These are phyloP conservation scores for Parastagonospora nodorum DNA, from an alignment of 2,329 filamentous ascomycete genomes.

Conservation along the genomic window DNA sequence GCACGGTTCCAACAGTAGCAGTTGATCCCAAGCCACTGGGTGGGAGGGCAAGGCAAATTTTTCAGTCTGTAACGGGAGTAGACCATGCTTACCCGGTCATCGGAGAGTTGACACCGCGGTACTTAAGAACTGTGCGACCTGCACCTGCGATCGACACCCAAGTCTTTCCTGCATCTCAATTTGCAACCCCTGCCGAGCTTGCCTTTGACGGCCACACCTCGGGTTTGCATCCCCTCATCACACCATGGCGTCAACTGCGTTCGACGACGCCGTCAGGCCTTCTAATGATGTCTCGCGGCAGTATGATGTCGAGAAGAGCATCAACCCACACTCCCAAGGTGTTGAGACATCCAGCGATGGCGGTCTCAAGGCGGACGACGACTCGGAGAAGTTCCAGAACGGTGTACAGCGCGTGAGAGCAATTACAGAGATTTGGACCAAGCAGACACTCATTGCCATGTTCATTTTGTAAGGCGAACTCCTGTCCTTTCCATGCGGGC, in stretches of 20 bases:
- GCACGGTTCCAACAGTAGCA: constrained; percentile 15
- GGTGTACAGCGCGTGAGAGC: constrained; percentile 49
- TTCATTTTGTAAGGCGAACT: constrained; percentile 43
- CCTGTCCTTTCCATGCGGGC: background rate
- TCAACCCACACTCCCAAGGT: constrained; percentile 5
- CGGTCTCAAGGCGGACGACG: constrained; percentile 15
- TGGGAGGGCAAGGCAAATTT: constrained; percentile 24
- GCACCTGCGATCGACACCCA: constrained; percentile 12
- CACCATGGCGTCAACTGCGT: constrained; percentile 16
- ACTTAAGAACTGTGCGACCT: constrained; percentile 22
- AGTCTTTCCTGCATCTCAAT: constrained; percentile 10
- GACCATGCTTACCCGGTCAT: constrained; percentile 28
- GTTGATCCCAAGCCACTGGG: constrained; percentile 28
- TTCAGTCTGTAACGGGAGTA: constrained; percentile 14
- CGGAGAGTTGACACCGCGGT: constrained; percentile 20
- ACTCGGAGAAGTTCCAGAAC: constrained; percentile 40
- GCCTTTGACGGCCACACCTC: constrained; percentile 9
- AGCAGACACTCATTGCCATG: constrained; percentile 43
- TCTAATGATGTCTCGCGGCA: constrained; percentile 15
- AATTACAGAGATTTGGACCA: constrained; percentile 49
- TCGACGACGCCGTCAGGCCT: constrained; percentile 21
- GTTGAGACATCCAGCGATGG: constrained; percentile 12
- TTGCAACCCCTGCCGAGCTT: constrained; percentile 12
- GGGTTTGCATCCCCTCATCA: constrained; percentile 4
- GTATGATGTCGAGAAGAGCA: constrained; percentile 28